Evolutionary conservation across 2,329 filamentous ascomycete genomes (phyloP).

Genomic region (Penicillium sp.): DNA sequence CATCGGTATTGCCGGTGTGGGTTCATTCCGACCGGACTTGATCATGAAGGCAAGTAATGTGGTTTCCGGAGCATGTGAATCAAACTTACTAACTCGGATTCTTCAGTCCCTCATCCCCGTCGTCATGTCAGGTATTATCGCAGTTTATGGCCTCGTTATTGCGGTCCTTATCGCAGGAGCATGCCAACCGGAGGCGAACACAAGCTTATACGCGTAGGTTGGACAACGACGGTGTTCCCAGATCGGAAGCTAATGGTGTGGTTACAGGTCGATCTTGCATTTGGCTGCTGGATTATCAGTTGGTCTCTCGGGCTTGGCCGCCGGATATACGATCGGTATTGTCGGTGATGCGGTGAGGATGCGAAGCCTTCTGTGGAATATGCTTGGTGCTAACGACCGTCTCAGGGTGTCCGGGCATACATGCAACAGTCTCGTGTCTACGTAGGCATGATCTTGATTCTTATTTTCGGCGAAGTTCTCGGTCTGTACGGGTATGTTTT

Average conservation of each 20-base stretch:
- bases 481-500: slow-evolving; percentile 85
- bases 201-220: slow-evolving; percentile 79
- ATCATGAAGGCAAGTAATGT: slow-evolving; percentile 63
- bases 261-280: slow-evolving; percentile 80
- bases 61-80: background rate
- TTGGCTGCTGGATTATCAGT: slow-evolving; percentile 87
- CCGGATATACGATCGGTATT: slow-evolving; percentile 93
- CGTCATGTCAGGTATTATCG: slow-evolving; percentile 98
- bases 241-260: slow-evolving; percentile 17
- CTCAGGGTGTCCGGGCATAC: slow-evolving; percentile 78
- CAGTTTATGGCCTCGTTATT: slow-evolving; percentile 95
- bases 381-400: background rate
- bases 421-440: slow-evolving; percentile 97
- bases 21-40: slow-evolving; percentile 65
- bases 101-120: slow-evolving; percentile 51
- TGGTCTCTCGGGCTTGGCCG: slow-evolving; percentile 86
- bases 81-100: slow-evolving; percentile 18
- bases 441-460: slow-evolving; percentile 96
- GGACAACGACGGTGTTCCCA: background rate
- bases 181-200: slow-evolving; percentile 69
- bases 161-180: slow-evolving; percentile 93
- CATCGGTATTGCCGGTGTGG: slow-evolving; percentile 67
- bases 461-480: slow-evolving; percentile 97
- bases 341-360: slow-evolving; percentile 79
- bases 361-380: background rate